These are phyloP conservation scores for Suillus variegatus DNA, from an alignment of 768 basidiomycete species.

Conservation along the genomic window DNA sequence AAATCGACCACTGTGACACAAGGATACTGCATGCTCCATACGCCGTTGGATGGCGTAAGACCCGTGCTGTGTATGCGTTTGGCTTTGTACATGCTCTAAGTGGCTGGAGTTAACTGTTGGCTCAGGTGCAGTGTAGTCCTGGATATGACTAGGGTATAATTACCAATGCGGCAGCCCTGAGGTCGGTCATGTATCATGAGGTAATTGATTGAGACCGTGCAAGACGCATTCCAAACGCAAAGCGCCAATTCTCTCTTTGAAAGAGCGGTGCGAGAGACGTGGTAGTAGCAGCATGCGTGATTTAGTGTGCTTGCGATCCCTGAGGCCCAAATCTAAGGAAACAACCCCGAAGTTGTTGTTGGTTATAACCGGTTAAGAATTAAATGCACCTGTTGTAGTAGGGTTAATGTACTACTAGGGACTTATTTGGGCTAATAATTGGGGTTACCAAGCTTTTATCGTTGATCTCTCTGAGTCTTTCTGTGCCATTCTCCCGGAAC, in stretches of 20 bases:
- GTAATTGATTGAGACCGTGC: no score
- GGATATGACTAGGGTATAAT: background rate
- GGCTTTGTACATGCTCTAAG: background rate
- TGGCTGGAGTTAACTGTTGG: background rate
- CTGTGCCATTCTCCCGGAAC: no score
- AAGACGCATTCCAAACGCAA: no score
- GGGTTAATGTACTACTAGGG: no score
- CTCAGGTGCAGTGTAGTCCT: background rate
- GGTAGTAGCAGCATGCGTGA: background rate
- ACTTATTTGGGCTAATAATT: no score
- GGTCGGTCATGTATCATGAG: background rate
- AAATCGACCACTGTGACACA: background rate
- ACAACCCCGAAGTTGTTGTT: no score
- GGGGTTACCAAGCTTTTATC: no score
- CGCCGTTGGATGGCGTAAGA: background rate
- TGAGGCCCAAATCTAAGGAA: no score
- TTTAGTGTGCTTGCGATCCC: background rate
- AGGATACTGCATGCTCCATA: background rate
- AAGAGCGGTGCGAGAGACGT: background rate
- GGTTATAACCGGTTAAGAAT: no score
- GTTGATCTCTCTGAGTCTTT: no score
- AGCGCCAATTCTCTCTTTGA: background rate
- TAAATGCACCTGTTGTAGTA: no score
- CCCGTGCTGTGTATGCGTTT: background rate
- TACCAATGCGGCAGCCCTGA: no score